Evolutionary conservation across 306 rosid species (phyloP).

Genomic region (Dalbergia cochinchinensis): DNA sequence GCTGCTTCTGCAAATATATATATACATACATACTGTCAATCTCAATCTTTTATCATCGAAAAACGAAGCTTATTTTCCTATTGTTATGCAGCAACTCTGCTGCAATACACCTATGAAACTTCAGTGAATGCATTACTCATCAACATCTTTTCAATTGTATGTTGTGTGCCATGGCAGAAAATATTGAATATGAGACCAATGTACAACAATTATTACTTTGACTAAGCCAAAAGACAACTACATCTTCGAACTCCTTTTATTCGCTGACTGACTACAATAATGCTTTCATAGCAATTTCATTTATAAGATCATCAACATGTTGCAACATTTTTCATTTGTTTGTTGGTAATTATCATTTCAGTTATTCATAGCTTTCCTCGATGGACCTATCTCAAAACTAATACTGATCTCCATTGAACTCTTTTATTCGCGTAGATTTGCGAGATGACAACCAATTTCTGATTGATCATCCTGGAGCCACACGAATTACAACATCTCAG

Average conservation of each 20-base stretch:
- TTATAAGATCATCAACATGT: background rate
- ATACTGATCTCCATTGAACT: background rate
- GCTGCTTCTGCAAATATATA: background rate
- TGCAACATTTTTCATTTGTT: background rate
- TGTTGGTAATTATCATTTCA: background rate
- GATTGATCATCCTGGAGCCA: slow-evolving; percentile 67
- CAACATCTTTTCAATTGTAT: background rate
- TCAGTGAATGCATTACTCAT: background rate
- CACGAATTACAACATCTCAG: slow-evolving; percentile 67
- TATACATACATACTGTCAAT: too few species aligned
- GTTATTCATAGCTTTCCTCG: background rate
- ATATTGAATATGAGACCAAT: background rate
- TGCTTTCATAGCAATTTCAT: background rate
- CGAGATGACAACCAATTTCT: slow-evolving; percentile 72
- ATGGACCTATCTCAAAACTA: background rate
- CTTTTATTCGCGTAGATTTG: slow-evolving; percentile 57
- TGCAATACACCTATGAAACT: too few species aligned
- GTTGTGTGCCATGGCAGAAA: background rate
- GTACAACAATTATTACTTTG: too few species aligned
- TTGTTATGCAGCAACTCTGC: background rate
- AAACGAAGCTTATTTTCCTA: background rate
- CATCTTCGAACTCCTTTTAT: background rate
- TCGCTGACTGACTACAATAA: too few species aligned
- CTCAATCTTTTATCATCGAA: background rate
- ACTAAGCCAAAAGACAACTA: background rate